A percentile compares a stretch with the other conserved stretches of the same genome.
phyloP scores from a whole-genome alignment of 257 asterid species.

The Solanum sejunctum region DNA sequence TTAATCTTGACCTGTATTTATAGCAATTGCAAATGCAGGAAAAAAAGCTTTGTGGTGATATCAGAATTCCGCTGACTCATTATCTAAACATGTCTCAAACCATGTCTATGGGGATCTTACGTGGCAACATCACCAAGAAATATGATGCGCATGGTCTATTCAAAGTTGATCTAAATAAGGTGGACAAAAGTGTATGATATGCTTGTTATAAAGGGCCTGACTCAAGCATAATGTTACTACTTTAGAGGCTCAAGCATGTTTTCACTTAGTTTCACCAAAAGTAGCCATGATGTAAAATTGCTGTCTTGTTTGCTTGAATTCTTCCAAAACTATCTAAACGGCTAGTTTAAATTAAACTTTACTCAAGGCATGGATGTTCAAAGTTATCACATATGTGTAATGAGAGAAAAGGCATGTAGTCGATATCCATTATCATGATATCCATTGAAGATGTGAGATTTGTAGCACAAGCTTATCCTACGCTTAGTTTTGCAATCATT shows the following conservation, averaged over 20 bases:
- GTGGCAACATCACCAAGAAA: slow-evolving; percentile 55
- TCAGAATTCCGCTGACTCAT: slow-evolving; percentile 62
- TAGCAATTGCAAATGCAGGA: slow-evolving; percentile 39
- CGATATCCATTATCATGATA: not conserved
- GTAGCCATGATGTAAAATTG: not conserved
- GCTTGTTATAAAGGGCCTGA: slow-evolving; percentile 66
- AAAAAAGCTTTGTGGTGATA: slow-evolving; percentile 77
- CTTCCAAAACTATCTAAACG: not conserved
- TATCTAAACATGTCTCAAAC: slow-evolving; percentile 78
- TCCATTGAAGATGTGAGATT: not conserved
- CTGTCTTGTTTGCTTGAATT: not conserved
- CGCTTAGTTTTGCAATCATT: no score
- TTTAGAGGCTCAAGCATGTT: not conserved
- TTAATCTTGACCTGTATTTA: not conserved
- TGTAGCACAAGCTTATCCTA: not conserved
- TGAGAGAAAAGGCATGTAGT: not conserved
- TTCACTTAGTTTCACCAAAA: not conserved
- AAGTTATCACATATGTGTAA: not conserved
- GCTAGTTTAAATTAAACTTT: not conserved
- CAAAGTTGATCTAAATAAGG: slow-evolving; percentile 66
- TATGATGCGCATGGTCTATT: slow-evolving; percentile 77
- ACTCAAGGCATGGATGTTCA: not conserved
- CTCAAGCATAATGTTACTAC: slow-evolving; percentile 26
- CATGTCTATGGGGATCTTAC: slow-evolving; percentile 57
- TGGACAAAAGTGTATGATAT: slow-evolving; percentile 75